Conservation (phyloP, 164 flowering plant genomes). For the Piper betle region DNA sequence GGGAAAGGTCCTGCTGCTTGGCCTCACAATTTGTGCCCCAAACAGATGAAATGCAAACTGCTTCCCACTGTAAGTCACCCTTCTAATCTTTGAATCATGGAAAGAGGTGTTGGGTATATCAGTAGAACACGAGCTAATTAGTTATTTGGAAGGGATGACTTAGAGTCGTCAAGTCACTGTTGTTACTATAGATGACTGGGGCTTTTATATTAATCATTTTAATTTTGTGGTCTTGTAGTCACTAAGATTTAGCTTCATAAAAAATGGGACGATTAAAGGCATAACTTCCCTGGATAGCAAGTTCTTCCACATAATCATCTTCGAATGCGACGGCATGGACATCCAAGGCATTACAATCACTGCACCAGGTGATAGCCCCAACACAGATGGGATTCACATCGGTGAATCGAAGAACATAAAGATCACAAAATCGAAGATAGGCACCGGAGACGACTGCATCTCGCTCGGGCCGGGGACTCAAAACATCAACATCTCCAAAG, state of each 20-base stretch:
- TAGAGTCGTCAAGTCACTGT: no score
- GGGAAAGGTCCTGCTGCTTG: conserved; percentile 8
- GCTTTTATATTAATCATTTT: no score
- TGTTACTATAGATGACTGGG: no score
- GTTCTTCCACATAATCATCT: conserved; percentile 20
- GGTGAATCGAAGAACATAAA: conserved; percentile 3
- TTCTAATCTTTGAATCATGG: not conserved
- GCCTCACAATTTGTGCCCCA: conserved; percentile 8
- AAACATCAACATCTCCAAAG: conserved; percentile 11
- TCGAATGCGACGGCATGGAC: conserved; percentile 10
- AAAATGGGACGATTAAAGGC: conserved; percentile 6
- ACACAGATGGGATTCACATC: conserved; percentile 20
- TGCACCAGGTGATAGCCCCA: conserved; percentile 14
- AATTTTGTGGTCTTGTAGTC: conserved; percentile 7
- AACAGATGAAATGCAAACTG: conserved; percentile 1
- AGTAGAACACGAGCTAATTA: no score
- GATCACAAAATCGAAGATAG: conserved; percentile 3
- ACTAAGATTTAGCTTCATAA: conserved; percentile 19
- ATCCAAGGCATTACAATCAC: conserved; percentile 4
- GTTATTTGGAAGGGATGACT: no score
- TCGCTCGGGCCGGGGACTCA: conserved; percentile 18
- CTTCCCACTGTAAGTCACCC: conserved; percentile 5
- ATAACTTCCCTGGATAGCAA: conserved; percentile 24
- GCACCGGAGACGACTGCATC: conserved; percentile 27
- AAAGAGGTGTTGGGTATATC: no score